Base-by-base conservation (phyloP, 2,329 filamentous ascomycete species). In the Colletotrichum liriopes region DNA sequence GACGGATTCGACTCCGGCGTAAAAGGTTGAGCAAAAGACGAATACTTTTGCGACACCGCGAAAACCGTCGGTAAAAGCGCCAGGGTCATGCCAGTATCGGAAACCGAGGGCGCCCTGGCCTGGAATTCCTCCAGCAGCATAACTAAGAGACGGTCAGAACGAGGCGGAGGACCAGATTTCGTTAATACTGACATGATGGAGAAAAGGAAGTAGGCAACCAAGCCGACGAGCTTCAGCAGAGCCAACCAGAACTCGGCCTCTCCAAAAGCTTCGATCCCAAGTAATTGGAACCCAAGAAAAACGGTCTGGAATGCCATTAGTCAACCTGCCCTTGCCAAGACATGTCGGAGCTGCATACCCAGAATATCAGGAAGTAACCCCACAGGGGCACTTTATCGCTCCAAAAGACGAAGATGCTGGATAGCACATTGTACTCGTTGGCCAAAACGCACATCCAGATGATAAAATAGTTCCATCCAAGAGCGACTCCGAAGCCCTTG, bases 161-260 rank as follows among this genome's bases (percentile, higher is more conserved):
- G 6, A 8, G 18, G 29, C 4, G 14, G 3, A 4, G 12, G 0
- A 32, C 18, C 2, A 14, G 29, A 16, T 2, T 35, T 8, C 8
- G 11, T 49, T 47, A 0, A 26, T 32, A 78, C 82, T 78, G 68
- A 85, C 81, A 94, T 84, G 71, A 94, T 92, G 61, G 92, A 88
- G 77, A 94, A 94, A 74, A 95, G 84, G 80, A 93, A 93, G 80
- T 93, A 94, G 1, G 92, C 92, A 1, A 93, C 83, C 1, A 95
- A 83, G 1, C 92, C 92, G 3, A 91, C 79, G 6, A 95, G 87
- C 78, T 95, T 95, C 78, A 94, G 82, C 20, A 92, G 86, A 0
- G 93, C 91, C 68, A 95, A 88, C 92, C 93, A 95, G 78, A 95
- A 94, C 78, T 96, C 93, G 12, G 92, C 90, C 78, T 95, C 93